Conservation (phyloP, 768 basidiomycete genomes). For the Chalciporus piperatus region DNA sequence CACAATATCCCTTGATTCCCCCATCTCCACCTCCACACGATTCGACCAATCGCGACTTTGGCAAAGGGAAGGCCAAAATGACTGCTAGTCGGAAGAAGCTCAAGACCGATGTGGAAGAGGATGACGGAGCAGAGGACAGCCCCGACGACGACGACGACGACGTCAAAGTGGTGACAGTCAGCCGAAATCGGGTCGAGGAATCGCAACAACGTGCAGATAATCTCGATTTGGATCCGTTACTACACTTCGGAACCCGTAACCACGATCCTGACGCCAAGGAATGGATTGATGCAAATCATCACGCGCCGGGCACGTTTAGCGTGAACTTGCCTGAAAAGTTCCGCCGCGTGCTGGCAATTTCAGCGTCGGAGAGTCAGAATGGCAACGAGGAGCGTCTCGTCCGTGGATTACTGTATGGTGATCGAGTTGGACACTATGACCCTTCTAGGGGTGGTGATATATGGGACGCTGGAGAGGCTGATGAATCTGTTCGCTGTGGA, state of each 20-base stretch:
- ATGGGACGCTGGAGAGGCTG: slow-evolving; percentile 72
- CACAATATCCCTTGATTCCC: slow-evolving; percentile 46
- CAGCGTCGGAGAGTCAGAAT: slow-evolving; percentile 41
- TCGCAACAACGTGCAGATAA: slow-evolving; percentile 10
- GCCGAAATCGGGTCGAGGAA: slow-evolving; percentile 11
- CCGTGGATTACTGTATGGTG: slow-evolving; percentile 58
- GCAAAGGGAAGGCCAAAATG: slow-evolving; percentile 40
- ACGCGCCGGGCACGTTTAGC: slow-evolving; percentile 41
- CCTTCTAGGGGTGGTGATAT: slow-evolving; percentile 65
- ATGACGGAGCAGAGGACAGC: slow-evolving; percentile 23
- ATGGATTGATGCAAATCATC: slow-evolving; percentile 28
- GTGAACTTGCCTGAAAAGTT: slow-evolving; percentile 67
- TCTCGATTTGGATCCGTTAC: slow-evolving; percentile 32
- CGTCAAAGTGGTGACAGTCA: slow-evolving; percentile 22
- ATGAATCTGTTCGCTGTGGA: slow-evolving; percentile 38
- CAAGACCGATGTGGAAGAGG: slow-evolving; percentile 37
- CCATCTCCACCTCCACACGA: slow-evolving; percentile 64
- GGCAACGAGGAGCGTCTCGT: slow-evolving; percentile 53
- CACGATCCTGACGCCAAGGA: slow-evolving; percentile 16
- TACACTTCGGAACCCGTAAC: slow-evolving; percentile 21
- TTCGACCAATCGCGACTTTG: slow-evolving; percentile 28
- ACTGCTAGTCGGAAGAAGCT: slow-evolving; percentile 46
- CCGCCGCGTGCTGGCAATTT: slow-evolving; percentile 61
- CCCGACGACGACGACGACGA: slow-evolving; percentile 17
- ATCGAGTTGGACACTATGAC: slow-evolving; percentile 54